Percentiles rank a stretch among this genome's conserved stretches.
Conservation (phyloP, 1,284 basidiomycete genomes). For the Rhodotorula sp. region DNA sequence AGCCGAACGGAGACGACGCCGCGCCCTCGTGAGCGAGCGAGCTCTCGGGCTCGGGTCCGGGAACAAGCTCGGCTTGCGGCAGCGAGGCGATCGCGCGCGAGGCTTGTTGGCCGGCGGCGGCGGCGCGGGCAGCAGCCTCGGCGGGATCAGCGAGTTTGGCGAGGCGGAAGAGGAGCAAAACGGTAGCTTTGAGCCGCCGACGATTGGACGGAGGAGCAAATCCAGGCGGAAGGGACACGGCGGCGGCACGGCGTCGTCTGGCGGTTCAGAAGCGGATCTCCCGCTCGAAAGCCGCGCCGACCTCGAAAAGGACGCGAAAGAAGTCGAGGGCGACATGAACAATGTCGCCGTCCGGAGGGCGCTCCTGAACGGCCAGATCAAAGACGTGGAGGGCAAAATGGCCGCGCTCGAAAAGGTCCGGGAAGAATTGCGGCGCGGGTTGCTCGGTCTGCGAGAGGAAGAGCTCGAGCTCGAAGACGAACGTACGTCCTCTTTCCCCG, state of each 20-base stretch:
- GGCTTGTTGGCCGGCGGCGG: constrained; percentile 59
- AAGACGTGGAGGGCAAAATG: constrained; percentile 83
- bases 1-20: constrained; percentile 67
- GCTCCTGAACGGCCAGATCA: constrained; percentile 77
- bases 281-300: constrained; percentile 29
- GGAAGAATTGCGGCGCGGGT: constrained; percentile 72
- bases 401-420: constrained; percentile 78
- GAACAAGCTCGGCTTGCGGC: constrained; percentile 66
- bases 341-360: constrained; percentile 33
- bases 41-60: constrained; percentile 68
- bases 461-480: constrained; percentile 95
- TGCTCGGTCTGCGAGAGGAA: constrained; percentile 87
- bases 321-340: constrained; percentile 35
- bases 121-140: not conserved
- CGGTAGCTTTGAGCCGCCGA: not conserved
- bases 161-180: constrained; percentile 57
- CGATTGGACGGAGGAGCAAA: constrained; percentile 17
- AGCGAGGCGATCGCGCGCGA: constrained; percentile 69
- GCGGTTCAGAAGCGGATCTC: constrained; percentile 59
- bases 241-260: not conserved
- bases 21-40: constrained; percentile 54
- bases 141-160: constrained; percentile 55
- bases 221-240: not conserved
- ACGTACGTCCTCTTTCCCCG: constrained; percentile 55
- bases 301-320: constrained; percentile 23